A percentile compares a stretch with the other conserved stretches of the same genome.
phyloP scores from a whole-genome alignment of 352 stramenopile species.

The Blastocystis sp. region DNA sequence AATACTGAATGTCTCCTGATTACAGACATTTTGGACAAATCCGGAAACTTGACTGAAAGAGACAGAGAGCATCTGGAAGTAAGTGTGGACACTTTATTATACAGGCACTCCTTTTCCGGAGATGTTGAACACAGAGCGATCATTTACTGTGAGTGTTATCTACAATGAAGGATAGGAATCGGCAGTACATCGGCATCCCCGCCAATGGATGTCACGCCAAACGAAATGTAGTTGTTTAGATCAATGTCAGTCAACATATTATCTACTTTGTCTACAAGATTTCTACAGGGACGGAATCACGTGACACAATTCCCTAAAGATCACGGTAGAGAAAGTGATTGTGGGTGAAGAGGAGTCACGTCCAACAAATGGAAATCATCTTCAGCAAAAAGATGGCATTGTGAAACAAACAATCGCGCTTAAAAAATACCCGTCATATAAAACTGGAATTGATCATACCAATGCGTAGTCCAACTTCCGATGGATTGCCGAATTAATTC shows the following conservation, averaged over 20 bases:
- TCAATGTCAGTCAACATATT: slow-evolving; percentile 12
- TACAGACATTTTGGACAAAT: slow-evolving; percentile 55
- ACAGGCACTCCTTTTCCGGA: slow-evolving; percentile 17
- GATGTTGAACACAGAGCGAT: slow-evolving; percentile 2
- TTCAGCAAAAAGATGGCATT: background rate
- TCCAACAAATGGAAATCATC: background rate
- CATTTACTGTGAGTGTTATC: slow-evolving; percentile 53
- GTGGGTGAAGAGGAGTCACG: background rate
- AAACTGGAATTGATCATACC: slow-evolving; percentile 83
- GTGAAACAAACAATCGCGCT: background rate
- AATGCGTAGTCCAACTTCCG: slow-evolving; percentile 79
- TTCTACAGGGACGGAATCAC: background rate
- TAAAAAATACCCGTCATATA: slow-evolving; percentile 77
- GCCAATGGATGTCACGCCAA: background rate
- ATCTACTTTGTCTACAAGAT: background rate
- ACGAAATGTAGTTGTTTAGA: slow-evolving; percentile 43
- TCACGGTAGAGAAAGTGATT: too few relatives aligned
- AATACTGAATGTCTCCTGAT: background rate
- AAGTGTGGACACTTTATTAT: background rate
- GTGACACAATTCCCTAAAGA: background rate
- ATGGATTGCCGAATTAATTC: slow-evolving; percentile 77
- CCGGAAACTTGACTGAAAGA: slow-evolving; percentile 16
- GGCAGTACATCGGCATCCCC: background rate
- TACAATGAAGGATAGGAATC: background rate
- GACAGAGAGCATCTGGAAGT: slow-evolving; percentile 1